Base-by-base conservation (phyloP, 305 asterid species). In the Stenogyne calaminthoides region DNA sequence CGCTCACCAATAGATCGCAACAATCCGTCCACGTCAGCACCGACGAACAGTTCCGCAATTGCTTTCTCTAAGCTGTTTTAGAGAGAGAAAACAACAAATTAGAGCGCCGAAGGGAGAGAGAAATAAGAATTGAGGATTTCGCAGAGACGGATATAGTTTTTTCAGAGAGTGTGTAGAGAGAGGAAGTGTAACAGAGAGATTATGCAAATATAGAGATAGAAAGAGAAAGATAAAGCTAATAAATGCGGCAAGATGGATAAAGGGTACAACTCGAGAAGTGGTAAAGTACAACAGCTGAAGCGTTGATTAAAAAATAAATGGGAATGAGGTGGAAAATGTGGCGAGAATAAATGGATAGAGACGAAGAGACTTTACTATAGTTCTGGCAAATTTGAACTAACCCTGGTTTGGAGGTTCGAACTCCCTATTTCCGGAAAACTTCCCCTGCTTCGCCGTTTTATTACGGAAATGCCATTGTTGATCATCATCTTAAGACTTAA, bases 321-420 rank as follows among this genome's bases (percentile, higher is more conserved):
- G n/a, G 62, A 80, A 83, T 83, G 85, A 83, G 47, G 78, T 80
- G 87, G 87, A 80, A 83, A 78, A 69, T 78, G 54, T 7, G 71
- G 77, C 9, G 14, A 59, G 79, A 51, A 64, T 72, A 77, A 77
- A 71, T 37, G 87, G 87, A 83, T 80, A 80, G 70, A 80, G 80
- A 78, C 83, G 85, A 78, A n/a, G 63, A 15, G 57, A 20, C 73
- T 71, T 66, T 67, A 80, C 83, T 73, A 55, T 11, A 61, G 77
- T 75, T n/a, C 64, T 0, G 39, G 25, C 46, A 14, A 14, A 58
- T 71, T 54, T 64, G 12, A 80, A 64, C 82, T 46, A 77, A 80
- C 84, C 80, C 75, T 54, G 69, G 79, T 83, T 74, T 16, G 66
- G 75, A 62, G 65, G 44, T 70, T 32, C 6, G 0, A 32, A 32